A percentile compares a stretch with the other conserved stretches of the same genome.
These are phyloP conservation scores for Drechslerella coelobrocha DNA, from an alignment of 2,329 filamentous ascomycete genomes.

Conservation along the genomic window DNA sequence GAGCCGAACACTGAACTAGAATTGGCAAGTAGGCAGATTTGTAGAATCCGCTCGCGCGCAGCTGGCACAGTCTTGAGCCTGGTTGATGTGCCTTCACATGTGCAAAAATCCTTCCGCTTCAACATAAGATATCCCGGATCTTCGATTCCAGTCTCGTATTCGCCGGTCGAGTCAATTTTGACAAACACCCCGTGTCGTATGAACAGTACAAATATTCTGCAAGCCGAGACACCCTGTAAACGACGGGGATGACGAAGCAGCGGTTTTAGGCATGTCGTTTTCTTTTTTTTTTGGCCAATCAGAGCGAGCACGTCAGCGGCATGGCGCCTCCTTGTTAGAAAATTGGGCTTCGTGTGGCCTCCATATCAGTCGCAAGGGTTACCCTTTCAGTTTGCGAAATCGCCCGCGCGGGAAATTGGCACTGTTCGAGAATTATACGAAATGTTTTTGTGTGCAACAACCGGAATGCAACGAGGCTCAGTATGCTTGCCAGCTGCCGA, in stretches of 20 bases:
- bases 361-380: background rate
- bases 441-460: constrained; percentile 7
- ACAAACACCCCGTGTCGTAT: too few relatives aligned
- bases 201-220: constrained; percentile 40
- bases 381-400: constrained; percentile 21
- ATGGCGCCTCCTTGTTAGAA: constrained; percentile 28
- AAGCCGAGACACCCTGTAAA: constrained; percentile 38
- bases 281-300: constrained; percentile 1
- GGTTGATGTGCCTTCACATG: too few relatives aligned
- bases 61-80: too few relatives aligned
- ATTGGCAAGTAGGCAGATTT: background rate
- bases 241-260: constrained; percentile 1
- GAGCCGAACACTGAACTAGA: background rate
- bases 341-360: background rate
- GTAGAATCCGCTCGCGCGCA: too few relatives aligned
- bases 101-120: too few relatives aligned
- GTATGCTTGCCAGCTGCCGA: background rate
- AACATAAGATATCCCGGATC: too few relatives aligned
- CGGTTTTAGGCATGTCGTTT: constrained; percentile 26
- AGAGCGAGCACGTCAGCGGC: constrained; percentile 33
- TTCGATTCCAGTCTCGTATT: too few relatives aligned
- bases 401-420: constrained; percentile 41
- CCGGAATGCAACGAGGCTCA: background rate
- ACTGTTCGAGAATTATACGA: background rate
- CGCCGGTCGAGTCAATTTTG: background rate